Base-by-base conservation (phyloP, 768 basidiomycete genomes). In the Tulasnella sp. region DNA sequence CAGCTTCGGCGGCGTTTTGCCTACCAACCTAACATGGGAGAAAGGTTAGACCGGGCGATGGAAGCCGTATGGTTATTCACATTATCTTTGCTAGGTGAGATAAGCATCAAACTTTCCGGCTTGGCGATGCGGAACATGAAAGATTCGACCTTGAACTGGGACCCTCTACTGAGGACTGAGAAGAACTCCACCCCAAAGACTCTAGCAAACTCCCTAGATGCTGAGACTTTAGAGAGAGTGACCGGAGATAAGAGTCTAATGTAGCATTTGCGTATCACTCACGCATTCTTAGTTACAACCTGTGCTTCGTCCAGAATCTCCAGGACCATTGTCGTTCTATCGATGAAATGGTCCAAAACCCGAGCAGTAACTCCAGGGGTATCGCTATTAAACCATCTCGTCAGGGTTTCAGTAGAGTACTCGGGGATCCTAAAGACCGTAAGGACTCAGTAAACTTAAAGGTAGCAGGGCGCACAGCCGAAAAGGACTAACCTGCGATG, bases 71-170 rank as follows among this genome's bases (percentile, higher is more conserved):
- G n/a, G n/a, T 13, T 38, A 70, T 80, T 61, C 62, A 93, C 94
- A 70, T 96, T 87, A 58, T 78, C 75, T 70, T 83, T 86, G 63
- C 85, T 94, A 0, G 96, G 96, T 0, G 95, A 97, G 11, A 95
- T 73, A 3, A 99, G 74, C 21, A 97, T 80, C 64, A 93, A 93
- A 64, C 79, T 88, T 69, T 98, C 96, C 0, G 96, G 93, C 70
- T 98, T 98, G 17, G 89, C 88, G 50, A 98, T 92, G 19, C 94
- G 84, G 70, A 96, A 94, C 86, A 99, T 86, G 74, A 99, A 95
- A 0, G 93, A 93, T 73, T 99, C 96, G 26, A 98, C 96, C 73
- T 98, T 99, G 77, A 92, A 98, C 67, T 99, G 96, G 0, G 93
- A 96, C 0, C 96, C 96, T 30, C 96, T 82, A 62, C 82, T 92